A percentile compares a stretch with the other conserved stretches of the same genome.
Conservation (phyloP, 2,329 filamentous ascomycete genomes). For the Xylaria sp. region DNA sequence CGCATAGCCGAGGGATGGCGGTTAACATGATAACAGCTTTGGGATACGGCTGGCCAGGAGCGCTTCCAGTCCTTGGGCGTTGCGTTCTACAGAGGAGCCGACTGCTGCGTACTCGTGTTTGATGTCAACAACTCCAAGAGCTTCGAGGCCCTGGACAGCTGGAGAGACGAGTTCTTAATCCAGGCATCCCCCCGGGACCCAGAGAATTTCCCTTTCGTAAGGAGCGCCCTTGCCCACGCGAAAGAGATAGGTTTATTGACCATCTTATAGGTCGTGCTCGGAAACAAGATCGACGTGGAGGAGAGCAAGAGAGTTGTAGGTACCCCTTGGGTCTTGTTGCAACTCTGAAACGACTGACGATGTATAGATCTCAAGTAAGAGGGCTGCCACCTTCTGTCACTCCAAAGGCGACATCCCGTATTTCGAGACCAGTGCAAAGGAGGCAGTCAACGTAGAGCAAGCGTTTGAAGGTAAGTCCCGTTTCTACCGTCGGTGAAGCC, state of each 20-base stretch:
- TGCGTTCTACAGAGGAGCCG: conserved; percentile 94
- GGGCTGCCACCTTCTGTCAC: conserved; percentile 96
- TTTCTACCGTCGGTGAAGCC: not conserved
- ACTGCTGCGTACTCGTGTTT: conserved; percentile 97
- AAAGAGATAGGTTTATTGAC: conserved; percentile 6
- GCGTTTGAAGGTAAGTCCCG: conserved; percentile 63
- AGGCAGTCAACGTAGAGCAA: conserved; percentile 95
- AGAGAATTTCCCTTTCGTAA: conserved; percentile 95
- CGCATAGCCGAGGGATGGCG: conserved; percentile 17
- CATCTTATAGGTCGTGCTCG: conserved; percentile 75
- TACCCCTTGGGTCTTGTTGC: not conserved
- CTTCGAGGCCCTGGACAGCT: conserved; percentile 97
- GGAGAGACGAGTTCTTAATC: conserved; percentile 97
- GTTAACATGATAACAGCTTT: conserved; percentile 65
- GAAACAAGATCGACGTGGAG: conserved; percentile 99
- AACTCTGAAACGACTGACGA: conserved; percentile 24
- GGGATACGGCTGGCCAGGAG: conserved; percentile 97
- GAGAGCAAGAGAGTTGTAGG: conserved; percentile 91
- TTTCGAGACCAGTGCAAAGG: conserved; percentile 98
- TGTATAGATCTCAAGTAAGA: conserved; percentile 83
- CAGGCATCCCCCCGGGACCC: conserved; percentile 96
- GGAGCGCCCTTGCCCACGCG: conserved; percentile 38
- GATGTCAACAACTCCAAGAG: conserved; percentile 99
- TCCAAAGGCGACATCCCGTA: conserved; percentile 97
- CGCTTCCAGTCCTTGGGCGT: conserved; percentile 96